phyloP scores from a whole-genome alignment of 768 basidiomycete genomes.

The Austroboletus festivus region DNA sequence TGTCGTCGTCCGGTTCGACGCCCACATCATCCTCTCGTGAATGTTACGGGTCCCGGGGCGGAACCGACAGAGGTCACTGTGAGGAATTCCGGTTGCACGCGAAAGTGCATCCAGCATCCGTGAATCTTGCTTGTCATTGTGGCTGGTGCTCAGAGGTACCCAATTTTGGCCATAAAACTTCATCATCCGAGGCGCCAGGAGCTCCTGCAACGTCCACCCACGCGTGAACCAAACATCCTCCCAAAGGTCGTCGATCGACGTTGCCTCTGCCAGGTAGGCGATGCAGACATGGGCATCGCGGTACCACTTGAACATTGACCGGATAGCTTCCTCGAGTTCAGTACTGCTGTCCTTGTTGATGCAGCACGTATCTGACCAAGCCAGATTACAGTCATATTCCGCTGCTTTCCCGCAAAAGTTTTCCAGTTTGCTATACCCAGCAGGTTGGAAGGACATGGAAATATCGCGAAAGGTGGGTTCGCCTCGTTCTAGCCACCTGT shows the following conservation, averaged over 20 bases:
- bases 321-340: conserved; percentile 33
- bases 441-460: conserved; percentile 4
- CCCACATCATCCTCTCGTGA: conserved; percentile 33
- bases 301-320: conserved; percentile 35
- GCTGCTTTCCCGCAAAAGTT: conserved; percentile 27
- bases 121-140: conserved; percentile 27
- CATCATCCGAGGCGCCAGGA: conserved; percentile 27
- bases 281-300: conserved; percentile 28
- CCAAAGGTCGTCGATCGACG: conserved; percentile 23
- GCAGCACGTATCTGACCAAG: conserved; percentile 37
- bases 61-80: conserved; percentile 22
- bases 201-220: conserved; percentile 31
- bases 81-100: conserved; percentile 26
- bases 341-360: conserved; percentile 35
- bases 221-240: conserved; percentile 32
- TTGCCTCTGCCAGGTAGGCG: conserved; percentile 29
- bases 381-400: conserved; percentile 27
- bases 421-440: conserved; percentile 27
- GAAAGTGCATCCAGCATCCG: conserved; percentile 23
- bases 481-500: conserved; percentile 29
- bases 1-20: conserved; percentile 33
- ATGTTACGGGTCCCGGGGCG: conserved; percentile 23
- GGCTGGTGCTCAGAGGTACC: conserved; percentile 19
- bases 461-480: conserved; percentile 19
- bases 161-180: conserved; percentile 30